These are phyloP conservation scores for Rheum nobile DNA, from an alignment of 148 eudicot genomes.

Conservation along the genomic window DNA sequence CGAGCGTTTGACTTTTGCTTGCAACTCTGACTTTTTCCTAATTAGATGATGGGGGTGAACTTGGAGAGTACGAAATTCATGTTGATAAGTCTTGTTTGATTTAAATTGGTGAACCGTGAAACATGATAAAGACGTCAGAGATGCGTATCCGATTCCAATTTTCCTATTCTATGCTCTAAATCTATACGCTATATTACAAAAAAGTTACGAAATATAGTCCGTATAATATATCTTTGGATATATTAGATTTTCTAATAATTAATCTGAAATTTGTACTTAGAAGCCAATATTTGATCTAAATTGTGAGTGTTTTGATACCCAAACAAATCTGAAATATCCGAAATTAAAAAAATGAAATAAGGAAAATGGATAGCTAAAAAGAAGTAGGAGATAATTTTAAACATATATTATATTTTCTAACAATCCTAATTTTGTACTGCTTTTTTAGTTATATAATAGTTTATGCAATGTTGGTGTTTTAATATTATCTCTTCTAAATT, in stretches of 20 bases:
- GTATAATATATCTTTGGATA: not conserved
- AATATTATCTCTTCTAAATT: no score
- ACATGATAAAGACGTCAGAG: not conserved
- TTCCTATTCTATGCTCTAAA: not conserved
- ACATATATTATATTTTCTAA: no score
- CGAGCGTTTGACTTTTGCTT: slow-evolving; percentile 4
- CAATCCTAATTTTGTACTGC: not conserved
- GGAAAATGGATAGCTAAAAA: no score
- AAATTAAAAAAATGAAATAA: no score
- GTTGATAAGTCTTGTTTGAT: slow-evolving; percentile 1
- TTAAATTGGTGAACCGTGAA: slow-evolving; percentile 1
- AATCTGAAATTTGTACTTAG: no score
- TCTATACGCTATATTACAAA: not conserved
- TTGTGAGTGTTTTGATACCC: no score
- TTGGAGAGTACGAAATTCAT: slow-evolving; percentile 2
- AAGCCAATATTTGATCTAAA: no score
- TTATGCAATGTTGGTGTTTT: no score
- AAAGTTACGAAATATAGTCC: no score
- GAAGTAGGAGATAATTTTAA: no score
- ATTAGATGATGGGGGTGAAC: not conserved
- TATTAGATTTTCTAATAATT: not conserved
- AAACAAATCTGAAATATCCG: no score
- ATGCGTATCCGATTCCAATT: not conserved
- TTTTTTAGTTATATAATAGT: no score
- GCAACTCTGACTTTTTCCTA: not conserved